Evolutionary conservation across 352 stramenopile genomes (phyloP), one percentile per base, ranked within the genome.

Genomic region (Phytophthora sansomeana): DNA sequence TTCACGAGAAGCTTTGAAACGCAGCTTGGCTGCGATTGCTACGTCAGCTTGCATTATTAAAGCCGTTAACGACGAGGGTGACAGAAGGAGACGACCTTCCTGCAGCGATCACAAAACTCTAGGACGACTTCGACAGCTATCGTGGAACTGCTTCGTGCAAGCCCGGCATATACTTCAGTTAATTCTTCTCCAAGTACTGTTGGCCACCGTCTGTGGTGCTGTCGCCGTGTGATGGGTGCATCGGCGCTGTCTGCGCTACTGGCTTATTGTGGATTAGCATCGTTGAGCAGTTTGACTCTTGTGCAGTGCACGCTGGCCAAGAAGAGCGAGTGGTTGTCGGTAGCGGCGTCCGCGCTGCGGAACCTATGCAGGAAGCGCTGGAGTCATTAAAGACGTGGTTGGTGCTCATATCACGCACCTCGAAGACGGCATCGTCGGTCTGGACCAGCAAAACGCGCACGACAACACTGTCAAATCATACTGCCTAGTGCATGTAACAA

Each of bases 211-310:
- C 44, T 14, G 33, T 68, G 49, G 50, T 61, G 6, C 44, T 93
- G 28, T 88, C 80, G 5, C 75, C 83, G 16, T 82, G 84, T 41
- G n/a, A n/a, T n/a, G n/a, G 83, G 64, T 14, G 39, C 94, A 1
- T 83, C 82, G 9, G 67, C 64, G 29, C 54, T 83, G 38, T 81
- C 87, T 36, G 63, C 87, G 38, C 49, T 92, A 46, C 51, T 93
- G 21, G 57, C 74, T n/a, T 79, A 93, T 29, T 78, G 72, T 9
- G 84, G 85, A 9, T 69, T 93, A 28, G 89, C 79, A 58, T 77
- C 77, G 13, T 53, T 89, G 13, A 74, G 77, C 48, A 50, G 83
- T 19, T 63, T 93, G 29, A 79, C 78, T 38, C 52, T 81, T 29
- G 54, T 63, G 14, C 68, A 85, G 38, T 83, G 80, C 1, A 50